Evolutionary conservation across 1,139 yeast genomes (phyloP), one percentile per base, ranked within the genome.

Genomic region (Hyphopichia burtonii): DNA sequence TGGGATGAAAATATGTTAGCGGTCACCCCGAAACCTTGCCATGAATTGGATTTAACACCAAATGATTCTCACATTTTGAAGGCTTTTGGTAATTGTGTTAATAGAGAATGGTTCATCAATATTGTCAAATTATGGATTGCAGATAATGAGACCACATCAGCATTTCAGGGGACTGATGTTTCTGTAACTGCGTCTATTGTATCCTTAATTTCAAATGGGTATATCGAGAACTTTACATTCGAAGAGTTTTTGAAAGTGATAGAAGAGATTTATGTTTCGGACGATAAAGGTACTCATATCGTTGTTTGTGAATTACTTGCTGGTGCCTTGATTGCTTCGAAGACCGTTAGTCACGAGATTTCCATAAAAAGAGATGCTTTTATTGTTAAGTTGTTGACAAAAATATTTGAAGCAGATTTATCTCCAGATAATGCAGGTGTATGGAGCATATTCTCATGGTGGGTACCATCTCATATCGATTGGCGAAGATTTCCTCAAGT

Each of bases 381-480:
- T 46, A 56, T 84, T 28, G 52, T 68, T 2, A 52, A 49, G 2
- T 78, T 80, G 46, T 61, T 86, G 40, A 52, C 53, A 1, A 55
- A 59, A 1, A 75, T 86, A 15, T 67, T 89, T 37, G 66, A 71
- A 3, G 66, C 74, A 33, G 89, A 85, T 43, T 64, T 93, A 44
- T 79, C 89, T 1, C 95, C 91, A 2, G 96, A 91, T 36, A 86
- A 85, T 7, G 65, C 78, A 37, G 79, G 77, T 16, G 82, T 87
- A 39, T 93, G 99, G 98, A 74, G 74, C 38, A 77, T 89, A 0
- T 80, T 88, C 45, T 70, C 86, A 3, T 82, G 90, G 83, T 83
- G 90, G 86, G 56, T 83, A 1, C 86, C 91, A 0, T 61, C 82
- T 3, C 80, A 80, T 51, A 66, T 77, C 27, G 96, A 88, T 60